phyloP scores from a whole-genome alignment of 208 protist genomes.

The Leishmania turanica region DNA sequence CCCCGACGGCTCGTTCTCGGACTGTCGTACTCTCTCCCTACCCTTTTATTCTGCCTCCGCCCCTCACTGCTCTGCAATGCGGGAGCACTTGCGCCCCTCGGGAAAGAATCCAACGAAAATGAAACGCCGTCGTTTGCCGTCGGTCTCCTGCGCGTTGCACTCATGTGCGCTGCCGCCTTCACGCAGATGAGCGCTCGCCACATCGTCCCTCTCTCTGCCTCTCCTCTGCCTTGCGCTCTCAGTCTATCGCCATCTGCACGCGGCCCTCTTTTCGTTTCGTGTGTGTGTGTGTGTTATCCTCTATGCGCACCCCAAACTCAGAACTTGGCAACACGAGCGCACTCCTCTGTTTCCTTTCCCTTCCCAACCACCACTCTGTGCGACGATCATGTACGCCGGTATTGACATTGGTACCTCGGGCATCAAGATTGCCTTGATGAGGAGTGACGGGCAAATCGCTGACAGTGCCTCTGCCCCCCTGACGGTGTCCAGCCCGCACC shows the following conservation, averaged over 20 bases:
- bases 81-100: background rate
- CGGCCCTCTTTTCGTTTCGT: background rate
- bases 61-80: background rate
- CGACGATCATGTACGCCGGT: conserved; percentile 58
- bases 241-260: background rate
- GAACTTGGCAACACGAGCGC: background rate
- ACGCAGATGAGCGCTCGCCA: background rate
- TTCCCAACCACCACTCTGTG: background rate
- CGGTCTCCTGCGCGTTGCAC: background rate
- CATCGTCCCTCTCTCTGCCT: background rate
- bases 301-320: background rate
- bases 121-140: background rate
- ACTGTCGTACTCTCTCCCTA: conserved; percentile 2
- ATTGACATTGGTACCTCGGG: conserved; percentile 77
- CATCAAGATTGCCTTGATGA: conserved; percentile 76
- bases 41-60: background rate
- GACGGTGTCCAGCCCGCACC: conserved; percentile 60
- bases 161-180: background rate
- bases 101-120: background rate
- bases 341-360: background rate
- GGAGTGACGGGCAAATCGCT: conserved; percentile 46
- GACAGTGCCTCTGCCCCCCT: conserved; percentile 56
- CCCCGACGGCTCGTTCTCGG: background rate
- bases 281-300: no score
- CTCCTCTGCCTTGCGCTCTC: background rate